phyloP scores from a whole-genome alignment of 495 filamentous ascomycete species.

The Aspergillus saccharolyticus region DNA sequence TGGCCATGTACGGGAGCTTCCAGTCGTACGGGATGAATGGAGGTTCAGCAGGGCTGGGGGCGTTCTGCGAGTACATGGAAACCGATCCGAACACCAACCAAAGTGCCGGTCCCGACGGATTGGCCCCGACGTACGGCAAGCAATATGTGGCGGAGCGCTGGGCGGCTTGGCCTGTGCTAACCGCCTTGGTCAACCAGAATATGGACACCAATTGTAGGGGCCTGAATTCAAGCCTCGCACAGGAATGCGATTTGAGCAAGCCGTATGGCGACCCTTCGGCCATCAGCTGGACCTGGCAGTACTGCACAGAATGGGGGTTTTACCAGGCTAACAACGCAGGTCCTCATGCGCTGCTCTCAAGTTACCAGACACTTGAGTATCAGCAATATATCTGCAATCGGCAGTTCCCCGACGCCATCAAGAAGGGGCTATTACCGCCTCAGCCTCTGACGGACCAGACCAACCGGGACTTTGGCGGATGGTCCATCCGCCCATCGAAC shows the following conservation, averaged over 20 bases:
- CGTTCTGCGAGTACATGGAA: constrained; percentile 47
- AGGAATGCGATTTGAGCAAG: constrained; percentile 40
- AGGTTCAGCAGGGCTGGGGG: constrained; percentile 30
- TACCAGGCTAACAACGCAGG: constrained; percentile 51
- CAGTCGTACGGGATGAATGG: constrained; percentile 47
- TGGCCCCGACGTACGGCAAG: constrained; percentile 34
- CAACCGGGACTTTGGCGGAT: constrained; percentile 49
- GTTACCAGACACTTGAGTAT: constrained; percentile 48
- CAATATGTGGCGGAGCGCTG: constrained; percentile 42
- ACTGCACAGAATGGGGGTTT: constrained; percentile 56
- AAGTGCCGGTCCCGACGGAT: constrained; percentile 30
- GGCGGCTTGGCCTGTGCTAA: constrained; percentile 43
- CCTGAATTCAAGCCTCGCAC: constrained; percentile 23
- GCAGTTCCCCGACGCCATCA: constrained; percentile 46
- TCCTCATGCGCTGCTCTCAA: constrained; percentile 44
- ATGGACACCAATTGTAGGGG: constrained; percentile 37
- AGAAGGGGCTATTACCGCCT: constrained; percentile 39
- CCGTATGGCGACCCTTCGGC: constrained; percentile 28
- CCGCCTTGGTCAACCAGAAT: constrained; percentile 38
- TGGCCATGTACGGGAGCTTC: constrained; percentile 37
- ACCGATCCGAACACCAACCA: constrained; percentile 24
- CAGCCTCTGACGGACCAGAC: constrained; percentile 31
- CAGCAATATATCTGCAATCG: constrained; percentile 48
- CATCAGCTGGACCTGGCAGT: constrained; percentile 57
- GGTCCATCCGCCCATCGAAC: constrained; percentile 55